phyloP scores from a whole-genome alignment of 169 alveolate species.

The Perkinsus chesapeaki region DNA sequence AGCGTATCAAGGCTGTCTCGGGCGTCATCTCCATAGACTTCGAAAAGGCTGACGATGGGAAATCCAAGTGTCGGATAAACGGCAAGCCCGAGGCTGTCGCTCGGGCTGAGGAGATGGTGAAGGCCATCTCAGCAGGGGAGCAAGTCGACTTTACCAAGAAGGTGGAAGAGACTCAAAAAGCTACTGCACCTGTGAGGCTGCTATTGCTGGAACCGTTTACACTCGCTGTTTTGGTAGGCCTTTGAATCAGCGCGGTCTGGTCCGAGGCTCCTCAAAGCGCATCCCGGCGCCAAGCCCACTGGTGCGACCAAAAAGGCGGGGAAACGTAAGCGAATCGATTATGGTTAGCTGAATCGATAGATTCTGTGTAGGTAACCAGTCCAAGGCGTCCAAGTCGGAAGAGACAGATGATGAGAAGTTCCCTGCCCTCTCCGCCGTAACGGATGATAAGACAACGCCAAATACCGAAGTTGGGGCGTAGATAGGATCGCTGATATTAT shows the following conservation, averaged over 20 bases:
- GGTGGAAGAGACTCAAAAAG: neutral
- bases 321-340: neutral
- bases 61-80: neutral
- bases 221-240: neutral
- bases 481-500: no score
- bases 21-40: neutral
- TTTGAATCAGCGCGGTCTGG: neutral
- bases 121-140: neutral
- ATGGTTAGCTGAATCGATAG: neutral
- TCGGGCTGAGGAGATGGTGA: neutral
- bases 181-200: neutral
- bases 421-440: neutral
- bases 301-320: neutral
- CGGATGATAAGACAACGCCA: no score
- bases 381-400: neutral
- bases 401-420: neutral
- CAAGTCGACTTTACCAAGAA: neutral
- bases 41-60: neutral
- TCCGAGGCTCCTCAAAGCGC: neutral
- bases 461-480: no score
- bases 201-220: neutral
- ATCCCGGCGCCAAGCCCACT: neutral
- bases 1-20: neutral
- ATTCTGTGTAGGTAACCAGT: neutral
- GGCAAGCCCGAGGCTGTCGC: neutral